phyloP scores from a whole-genome alignment of 176 grass and related monocot species.

The Avena eriantha region DNA sequence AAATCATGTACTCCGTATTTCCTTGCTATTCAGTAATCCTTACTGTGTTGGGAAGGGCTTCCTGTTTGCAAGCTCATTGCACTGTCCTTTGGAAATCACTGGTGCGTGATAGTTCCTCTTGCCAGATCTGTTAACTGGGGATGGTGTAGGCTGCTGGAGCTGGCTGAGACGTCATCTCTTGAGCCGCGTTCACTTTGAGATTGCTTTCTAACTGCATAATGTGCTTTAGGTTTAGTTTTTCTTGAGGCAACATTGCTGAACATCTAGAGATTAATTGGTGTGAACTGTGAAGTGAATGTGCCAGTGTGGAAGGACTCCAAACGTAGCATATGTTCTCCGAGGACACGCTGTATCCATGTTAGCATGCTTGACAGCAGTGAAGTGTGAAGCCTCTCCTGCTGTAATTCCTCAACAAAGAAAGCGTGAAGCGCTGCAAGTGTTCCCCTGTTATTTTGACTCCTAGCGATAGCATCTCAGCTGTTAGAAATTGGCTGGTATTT shows the following conservation, averaged over 20 bases:
- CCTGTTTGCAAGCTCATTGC: not conserved
- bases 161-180: not conserved
- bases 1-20: not conserved
- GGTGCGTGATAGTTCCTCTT: not conserved
- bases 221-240: not conserved
- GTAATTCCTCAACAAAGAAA: too few species aligned
- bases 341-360: not conserved
- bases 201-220: not conserved
- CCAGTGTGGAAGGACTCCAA: not conserved
- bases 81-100: not conserved
- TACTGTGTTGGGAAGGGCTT: not conserved
- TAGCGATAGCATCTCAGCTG: not conserved
- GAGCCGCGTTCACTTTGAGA: not conserved
- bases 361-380: not conserved
- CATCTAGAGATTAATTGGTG: not conserved
- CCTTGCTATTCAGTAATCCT: not conserved
- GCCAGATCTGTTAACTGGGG: not conserved
- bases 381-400: not conserved
- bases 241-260: not conserved
- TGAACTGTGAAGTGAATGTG: not conserved
- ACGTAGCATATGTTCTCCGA: not conserved
- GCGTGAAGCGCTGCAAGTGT: not conserved
- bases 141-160: not conserved
- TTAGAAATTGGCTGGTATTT: conserved; percentile 18
- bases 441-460: not conserved